phyloP scores from a whole-genome alignment of 257 asterid species.

The Eustoma russellianum region DNA sequence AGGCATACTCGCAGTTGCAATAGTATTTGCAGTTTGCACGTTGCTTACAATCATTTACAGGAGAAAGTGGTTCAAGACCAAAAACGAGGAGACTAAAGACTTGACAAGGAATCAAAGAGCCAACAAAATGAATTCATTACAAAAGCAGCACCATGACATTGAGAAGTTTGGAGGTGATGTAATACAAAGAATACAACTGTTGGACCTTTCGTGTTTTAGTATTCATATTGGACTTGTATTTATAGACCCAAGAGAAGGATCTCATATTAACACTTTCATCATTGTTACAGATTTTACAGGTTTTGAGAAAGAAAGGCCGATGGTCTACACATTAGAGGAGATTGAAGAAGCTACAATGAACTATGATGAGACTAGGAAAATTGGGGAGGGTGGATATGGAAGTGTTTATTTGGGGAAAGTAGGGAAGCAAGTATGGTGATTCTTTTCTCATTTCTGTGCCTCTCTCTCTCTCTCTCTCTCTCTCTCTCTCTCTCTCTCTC shows the following conservation, averaged over 20 bases:
- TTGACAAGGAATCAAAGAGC: slow-evolving; percentile 29
- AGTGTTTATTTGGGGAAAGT: slow-evolving; percentile 56
- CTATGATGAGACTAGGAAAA: slow-evolving; percentile 56
- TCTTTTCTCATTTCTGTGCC: background rate
- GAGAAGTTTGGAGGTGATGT: slow-evolving; percentile 43
- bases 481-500: slow-evolving; percentile 7
- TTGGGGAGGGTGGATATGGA: slow-evolving; percentile 85
- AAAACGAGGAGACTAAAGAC: slow-evolving; percentile 27
- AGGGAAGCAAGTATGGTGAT: slow-evolving; percentile 40
- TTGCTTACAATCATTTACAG: slow-evolving; percentile 34
- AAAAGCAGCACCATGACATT: slow-evolving; percentile 26
- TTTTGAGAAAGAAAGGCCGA: slow-evolving; percentile 64
- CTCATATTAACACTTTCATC: too few species aligned
- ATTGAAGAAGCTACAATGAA: slow-evolving; percentile 57
- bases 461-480: slow-evolving; percentile 7
- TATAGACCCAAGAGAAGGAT: too few species aligned
- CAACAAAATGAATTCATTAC: slow-evolving; percentile 28
- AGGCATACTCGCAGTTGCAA: slow-evolving; percentile 37
- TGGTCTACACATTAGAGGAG: slow-evolving; percentile 53
- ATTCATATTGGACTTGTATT: too few species aligned
- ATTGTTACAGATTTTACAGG: slow-evolving; percentile 33
- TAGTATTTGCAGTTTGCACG: slow-evolving; percentile 42
- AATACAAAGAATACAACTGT: background rate
- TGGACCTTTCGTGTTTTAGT: too few species aligned
- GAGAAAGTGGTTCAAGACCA: slow-evolving; percentile 22